phyloP scores from a whole-genome alignment of 2,329 filamentous ascomycete species.

The Lachnellula occidentalis region DNA sequence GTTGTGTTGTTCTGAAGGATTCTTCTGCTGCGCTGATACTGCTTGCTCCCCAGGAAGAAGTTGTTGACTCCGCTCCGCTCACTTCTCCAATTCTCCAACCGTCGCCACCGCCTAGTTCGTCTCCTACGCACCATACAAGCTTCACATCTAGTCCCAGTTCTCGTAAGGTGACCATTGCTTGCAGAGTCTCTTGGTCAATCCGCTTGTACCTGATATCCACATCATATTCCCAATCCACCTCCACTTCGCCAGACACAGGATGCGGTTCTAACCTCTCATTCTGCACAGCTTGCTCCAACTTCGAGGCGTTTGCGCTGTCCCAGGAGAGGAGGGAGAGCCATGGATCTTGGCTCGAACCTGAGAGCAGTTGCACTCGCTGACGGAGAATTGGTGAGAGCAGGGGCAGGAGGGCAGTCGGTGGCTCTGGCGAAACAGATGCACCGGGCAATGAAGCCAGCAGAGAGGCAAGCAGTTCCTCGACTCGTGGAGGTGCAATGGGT shows the following conservation, averaged over 20 bases:
- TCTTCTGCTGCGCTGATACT: conserved; percentile 58
- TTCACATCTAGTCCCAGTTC: conserved; percentile 59
- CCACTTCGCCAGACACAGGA: conserved; percentile 73
- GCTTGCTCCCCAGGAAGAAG: conserved; percentile 44
- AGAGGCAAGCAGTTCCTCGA: conserved; percentile 46
- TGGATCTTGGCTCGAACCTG: conserved; percentile 52
- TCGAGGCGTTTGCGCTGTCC: conserved; percentile 46
- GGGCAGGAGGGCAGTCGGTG: conserved; percentile 51
- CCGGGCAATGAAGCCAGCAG: conserved; percentile 56
- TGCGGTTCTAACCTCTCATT: conserved; percentile 69
- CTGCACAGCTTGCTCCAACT: conserved; percentile 55
- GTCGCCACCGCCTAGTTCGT: conserved; percentile 49
- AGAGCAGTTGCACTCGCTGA: conserved; percentile 61
- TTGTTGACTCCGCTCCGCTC: conserved; percentile 49
- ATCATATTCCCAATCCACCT: conserved; percentile 64
- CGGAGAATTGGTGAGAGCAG: conserved; percentile 61
- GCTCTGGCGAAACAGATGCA: conserved; percentile 52
- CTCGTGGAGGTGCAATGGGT: conserved; percentile 40
- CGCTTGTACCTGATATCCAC: conserved; percentile 58
- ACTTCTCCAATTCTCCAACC: conserved; percentile 73
- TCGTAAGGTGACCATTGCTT: conserved; percentile 57
- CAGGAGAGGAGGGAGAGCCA: conserved; percentile 73
- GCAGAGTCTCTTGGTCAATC: conserved; percentile 70
- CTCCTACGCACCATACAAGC: conserved; percentile 62
- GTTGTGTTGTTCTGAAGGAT: conserved; percentile 35